These are phyloP conservation scores for Phytophthora gonapodyides DNA, from an alignment of 352 stramenopile genomes.

Conservation along the genomic window DNA sequence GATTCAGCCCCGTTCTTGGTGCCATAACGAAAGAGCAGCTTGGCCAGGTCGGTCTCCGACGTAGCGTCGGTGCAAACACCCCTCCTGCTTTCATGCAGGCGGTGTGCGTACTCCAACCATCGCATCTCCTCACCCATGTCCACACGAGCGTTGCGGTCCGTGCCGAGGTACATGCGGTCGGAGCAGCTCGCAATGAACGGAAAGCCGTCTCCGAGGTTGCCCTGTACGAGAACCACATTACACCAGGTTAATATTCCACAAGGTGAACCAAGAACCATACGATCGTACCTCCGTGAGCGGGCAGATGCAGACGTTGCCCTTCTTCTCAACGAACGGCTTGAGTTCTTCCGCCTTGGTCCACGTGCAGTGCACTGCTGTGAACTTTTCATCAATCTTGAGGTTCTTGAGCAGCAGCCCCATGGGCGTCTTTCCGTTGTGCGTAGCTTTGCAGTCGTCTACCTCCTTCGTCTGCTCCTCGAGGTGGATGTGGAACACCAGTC, in stretches of 20 bases:
- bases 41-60: conserved; percentile 58
- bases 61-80: conserved; percentile 66
- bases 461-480: conserved; percentile 76
- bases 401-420: conserved; percentile 74
- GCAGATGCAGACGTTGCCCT: conserved; percentile 79
- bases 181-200: conserved; percentile 69
- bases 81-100: conserved; percentile 63
- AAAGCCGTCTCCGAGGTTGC: conserved; percentile 74
- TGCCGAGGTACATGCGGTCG: conserved; percentile 70
- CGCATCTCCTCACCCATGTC: conserved; percentile 88
- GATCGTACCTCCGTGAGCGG: conserved; percentile 60
- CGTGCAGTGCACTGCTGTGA: conserved; percentile 79
- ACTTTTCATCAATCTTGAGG: conserved; percentile 70
- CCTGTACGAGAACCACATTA: conserved; percentile 28
- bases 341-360: conserved; percentile 66
- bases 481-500: conserved; percentile 74
- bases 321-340: conserved; percentile 57
- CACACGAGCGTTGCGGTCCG: conserved; percentile 79
- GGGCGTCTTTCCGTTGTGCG: conserved; percentile 55
- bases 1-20: conserved; percentile 69
- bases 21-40: conserved; percentile 69
- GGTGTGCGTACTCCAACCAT: conserved; percentile 78
- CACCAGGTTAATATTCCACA: conserved; percentile 1
- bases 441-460: conserved; percentile 73
- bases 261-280: not conserved